Conservation (phyloP, 176 grass and related monocot species). For the Alopecurus myosuroides region DNA sequence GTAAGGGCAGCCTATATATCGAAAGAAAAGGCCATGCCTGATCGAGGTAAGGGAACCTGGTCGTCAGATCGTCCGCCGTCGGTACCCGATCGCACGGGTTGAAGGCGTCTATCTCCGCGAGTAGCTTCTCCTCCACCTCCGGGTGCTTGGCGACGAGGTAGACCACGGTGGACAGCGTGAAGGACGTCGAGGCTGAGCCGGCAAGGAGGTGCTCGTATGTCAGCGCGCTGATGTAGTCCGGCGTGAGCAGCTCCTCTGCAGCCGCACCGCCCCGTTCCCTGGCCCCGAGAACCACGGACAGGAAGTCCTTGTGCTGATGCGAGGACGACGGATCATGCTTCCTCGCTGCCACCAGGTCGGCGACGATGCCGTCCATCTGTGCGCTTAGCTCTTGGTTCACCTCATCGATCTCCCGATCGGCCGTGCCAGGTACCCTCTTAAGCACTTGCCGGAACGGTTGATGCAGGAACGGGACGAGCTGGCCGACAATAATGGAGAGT, state of each 20-base stretch:
- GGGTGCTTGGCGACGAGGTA: constrained; percentile 47
- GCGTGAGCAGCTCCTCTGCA: constrained; percentile 27
- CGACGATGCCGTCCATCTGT: constrained; percentile 28
- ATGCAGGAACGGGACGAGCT: constrained; percentile 38
- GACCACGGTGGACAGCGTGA: constrained; percentile 37
- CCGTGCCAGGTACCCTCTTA: constrained; percentile 22
- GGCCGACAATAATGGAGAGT: constrained; percentile 35
- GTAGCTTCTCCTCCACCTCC: constrained; percentile 45
- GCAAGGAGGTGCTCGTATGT: constrained; percentile 50
- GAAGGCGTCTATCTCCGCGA: constrained; percentile 35
- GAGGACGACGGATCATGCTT: neutral
- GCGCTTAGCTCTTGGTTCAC: constrained; percentile 24
- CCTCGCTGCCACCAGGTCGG: constrained; percentile 6
- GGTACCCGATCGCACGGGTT: constrained; percentile 9
- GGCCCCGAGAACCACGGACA: constrained; percentile 35
- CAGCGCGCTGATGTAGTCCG: constrained; percentile 39
- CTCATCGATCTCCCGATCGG: constrained; percentile 34
- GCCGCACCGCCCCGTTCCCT: neutral
- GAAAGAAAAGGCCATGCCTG: neutral
- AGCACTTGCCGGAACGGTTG: constrained; percentile 20
- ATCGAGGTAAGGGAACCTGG: constrained; percentile 47
- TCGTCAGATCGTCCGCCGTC: constrained; percentile 30
- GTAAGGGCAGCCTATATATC: no score
- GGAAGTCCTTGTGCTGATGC: constrained; percentile 22
- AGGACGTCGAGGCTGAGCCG: constrained; percentile 38